Evolutionary conservation across 2,329 filamentous ascomycete species (phyloP).

Genomic region (Orbilia brochopaga): DNA sequence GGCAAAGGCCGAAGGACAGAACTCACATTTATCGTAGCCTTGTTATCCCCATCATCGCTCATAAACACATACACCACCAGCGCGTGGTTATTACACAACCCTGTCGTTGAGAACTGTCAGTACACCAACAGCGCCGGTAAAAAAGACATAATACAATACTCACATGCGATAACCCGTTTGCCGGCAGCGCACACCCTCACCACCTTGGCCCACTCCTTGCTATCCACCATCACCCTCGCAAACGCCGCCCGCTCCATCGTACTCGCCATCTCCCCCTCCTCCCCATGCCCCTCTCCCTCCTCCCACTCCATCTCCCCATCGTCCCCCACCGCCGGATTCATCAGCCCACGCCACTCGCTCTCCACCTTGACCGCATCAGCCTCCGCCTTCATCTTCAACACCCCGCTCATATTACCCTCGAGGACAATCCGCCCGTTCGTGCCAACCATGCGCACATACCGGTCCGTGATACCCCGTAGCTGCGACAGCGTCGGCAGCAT

Average conservation of each 20-base stretch:
- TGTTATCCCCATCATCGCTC: constrained; percentile 70
- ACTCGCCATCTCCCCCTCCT: constrained; percentile 70
- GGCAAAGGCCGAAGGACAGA: background rate
- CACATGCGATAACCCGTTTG: constrained; percentile 88
- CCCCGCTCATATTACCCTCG: constrained; percentile 92
- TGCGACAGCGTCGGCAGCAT: constrained; percentile 84
- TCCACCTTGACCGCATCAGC: constrained; percentile 85
- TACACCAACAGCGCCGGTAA: constrained; percentile 2
- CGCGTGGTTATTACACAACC: constrained; percentile 78
- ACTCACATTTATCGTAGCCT: constrained; percentile 64
- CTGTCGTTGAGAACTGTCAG: constrained; percentile 55
- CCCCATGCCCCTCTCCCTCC: constrained; percentile 76
- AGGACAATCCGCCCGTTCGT: constrained; percentile 74
- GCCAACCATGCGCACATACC: constrained; percentile 83
- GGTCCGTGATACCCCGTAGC: constrained; percentile 90
- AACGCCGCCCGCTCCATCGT: constrained; percentile 72
- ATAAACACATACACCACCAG: constrained; percentile 84
- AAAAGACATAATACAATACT: too few species aligned
- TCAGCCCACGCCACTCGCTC: constrained; percentile 82
- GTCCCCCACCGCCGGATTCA: constrained; percentile 81
- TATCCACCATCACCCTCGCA: constrained; percentile 89
- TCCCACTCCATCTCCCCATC: constrained; percentile 70
- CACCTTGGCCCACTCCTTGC: constrained; percentile 92
- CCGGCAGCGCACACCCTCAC: constrained; percentile 88
- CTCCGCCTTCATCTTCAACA: constrained; percentile 76